Evolutionary conservation across 345 rosid genomes (phyloP), one percentile per base, ranked within the genome.

Genomic region (Eutrema heterophyllum): DNA sequence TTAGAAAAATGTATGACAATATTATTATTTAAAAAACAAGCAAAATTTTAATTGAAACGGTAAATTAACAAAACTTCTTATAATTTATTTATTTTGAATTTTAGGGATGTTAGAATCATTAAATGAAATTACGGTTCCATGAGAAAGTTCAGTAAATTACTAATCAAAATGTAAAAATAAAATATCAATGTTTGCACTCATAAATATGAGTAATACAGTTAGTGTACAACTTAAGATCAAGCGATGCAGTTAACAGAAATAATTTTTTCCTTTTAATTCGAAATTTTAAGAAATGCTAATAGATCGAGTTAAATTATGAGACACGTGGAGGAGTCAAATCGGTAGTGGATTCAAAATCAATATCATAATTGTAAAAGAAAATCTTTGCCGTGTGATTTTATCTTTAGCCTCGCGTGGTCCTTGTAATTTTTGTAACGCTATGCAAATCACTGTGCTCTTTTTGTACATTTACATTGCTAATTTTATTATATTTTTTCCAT

Each of bases 381-480:
- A 78, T 78, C 78, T 78, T 72, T 76, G 78, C 71, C 80, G 83
- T 80, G 83, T 56, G 76, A 63, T 72, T 33, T 61, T 72, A 72
- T 24, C 77, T 27, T 33, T 63, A 46, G 16, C n/a, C 64, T 58
- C 65, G 59, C 80, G 75, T 69, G 70, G 58, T 27, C 64, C 59
- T 70, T 35, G 4, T 39, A 29, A 13, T 43, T 64, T 63, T 63
- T 33, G 21, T 16, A 57, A 46, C 26, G 2, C 41, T 45, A 15
- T 44, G 27, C 44, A 48, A 26, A 43, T 43, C 60, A 38, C 65
- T 54, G 64, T 64, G 27, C 57, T 49, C 53, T 48, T 9, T 5
- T 49, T 54, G 6, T 38, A 56, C 3, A 35, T 65, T 53, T 36
- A 41, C 69, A 16, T 35, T 64, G 65, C 45, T 57, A 36, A n/a